Percentiles rank a stretch among this genome's conserved stretches.
These are phyloP conservation scores for Ascochyta fabae DNA, from an alignment of 2,329 filamentous ascomycete genomes.

Conservation along the genomic window DNA sequence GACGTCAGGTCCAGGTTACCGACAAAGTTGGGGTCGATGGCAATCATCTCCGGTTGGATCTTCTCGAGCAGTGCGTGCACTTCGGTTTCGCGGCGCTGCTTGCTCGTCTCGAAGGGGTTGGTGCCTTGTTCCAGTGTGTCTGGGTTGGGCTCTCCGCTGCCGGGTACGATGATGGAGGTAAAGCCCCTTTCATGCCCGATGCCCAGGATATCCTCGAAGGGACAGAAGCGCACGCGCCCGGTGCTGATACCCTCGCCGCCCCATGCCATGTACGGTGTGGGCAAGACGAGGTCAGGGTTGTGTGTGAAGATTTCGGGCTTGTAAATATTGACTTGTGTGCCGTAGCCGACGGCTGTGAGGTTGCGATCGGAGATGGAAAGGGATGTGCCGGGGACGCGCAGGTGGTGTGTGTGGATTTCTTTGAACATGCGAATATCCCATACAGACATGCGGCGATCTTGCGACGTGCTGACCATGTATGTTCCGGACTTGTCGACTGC, in stretches of 20 bases:
- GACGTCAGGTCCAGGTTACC: conserved; percentile 85
- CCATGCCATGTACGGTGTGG: conserved; percentile 92
- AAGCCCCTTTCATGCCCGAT: conserved; percentile 86
- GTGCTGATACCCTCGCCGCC: conserved; percentile 83
- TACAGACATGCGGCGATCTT: conserved; percentile 89
- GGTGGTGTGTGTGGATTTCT: conserved; percentile 88
- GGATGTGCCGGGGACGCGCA: conserved; percentile 79
- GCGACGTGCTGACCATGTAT: conserved; percentile 94
- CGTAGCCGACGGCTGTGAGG: conserved; percentile 88
- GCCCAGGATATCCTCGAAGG: conserved; percentile 91
- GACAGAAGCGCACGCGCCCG: conserved; percentile 88
- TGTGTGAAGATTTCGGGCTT: conserved; percentile 81
- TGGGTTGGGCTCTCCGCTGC: conserved; percentile 96
- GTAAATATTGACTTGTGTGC: conserved; percentile 89
- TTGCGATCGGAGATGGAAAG: conserved; percentile 88
- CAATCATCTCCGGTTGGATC: conserved; percentile 95
- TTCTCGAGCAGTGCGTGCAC: conserved; percentile 92
- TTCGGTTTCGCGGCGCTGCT: conserved; percentile 91
- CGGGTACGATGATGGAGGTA: conserved; percentile 86
- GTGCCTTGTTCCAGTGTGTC: conserved; percentile 78
- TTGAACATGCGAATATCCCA: conserved; percentile 96
- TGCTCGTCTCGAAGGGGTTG: conserved; percentile 93
- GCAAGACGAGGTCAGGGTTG: conserved; percentile 73
- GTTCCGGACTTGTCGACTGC: conserved; percentile 87
- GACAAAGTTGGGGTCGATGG: conserved; percentile 88